Conservation (phyloP, 202 grass and related monocot species). For the Cymbopogon flexuosus region DNA sequence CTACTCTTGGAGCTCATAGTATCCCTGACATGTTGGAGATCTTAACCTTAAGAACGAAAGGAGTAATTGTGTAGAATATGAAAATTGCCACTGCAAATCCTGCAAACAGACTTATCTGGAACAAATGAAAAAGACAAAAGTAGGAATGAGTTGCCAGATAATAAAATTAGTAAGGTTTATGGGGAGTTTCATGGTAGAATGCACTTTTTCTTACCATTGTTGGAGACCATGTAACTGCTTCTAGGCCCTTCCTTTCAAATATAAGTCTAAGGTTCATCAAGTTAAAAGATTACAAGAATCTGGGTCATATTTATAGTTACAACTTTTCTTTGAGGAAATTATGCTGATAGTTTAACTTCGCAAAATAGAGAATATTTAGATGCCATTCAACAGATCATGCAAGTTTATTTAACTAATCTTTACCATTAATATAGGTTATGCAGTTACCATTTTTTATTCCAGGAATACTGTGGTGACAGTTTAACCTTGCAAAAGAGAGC, state of each 20-base stretch:
- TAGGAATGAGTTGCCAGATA: constrained; percentile 21
- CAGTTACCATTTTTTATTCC: not conserved
- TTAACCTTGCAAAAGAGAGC: constrained; percentile 11
- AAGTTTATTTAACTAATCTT: not conserved
- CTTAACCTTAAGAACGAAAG: constrained; percentile 76
- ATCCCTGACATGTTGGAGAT: not conserved
- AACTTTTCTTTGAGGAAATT: not conserved
- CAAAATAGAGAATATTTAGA: not conserved
- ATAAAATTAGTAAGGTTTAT: constrained; percentile 20
- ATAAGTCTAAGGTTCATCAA: constrained; percentile 45
- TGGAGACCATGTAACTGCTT: constrained; percentile 67
- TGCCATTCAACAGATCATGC: not conserved
- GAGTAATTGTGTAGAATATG: constrained; percentile 60
- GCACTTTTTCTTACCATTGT: constrained; percentile 53
- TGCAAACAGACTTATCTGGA: constrained; percentile 63
- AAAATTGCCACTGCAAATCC: constrained; percentile 60
- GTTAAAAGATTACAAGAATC: constrained; percentile 29
- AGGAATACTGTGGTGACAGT: not conserved
- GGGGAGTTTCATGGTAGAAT: not conserved
- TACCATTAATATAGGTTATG: not conserved
- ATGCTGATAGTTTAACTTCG: constrained; percentile 13
- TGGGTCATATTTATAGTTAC: not conserved
- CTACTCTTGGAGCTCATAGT: constrained; percentile 4
- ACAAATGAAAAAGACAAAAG: constrained; percentile 16
- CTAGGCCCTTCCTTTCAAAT: constrained; percentile 70